A percentile compares a stretch with the other conserved stretches of the same genome.
Conservation (phyloP, 768 basidiomycete species). For the Trametes meyenii region DNA sequence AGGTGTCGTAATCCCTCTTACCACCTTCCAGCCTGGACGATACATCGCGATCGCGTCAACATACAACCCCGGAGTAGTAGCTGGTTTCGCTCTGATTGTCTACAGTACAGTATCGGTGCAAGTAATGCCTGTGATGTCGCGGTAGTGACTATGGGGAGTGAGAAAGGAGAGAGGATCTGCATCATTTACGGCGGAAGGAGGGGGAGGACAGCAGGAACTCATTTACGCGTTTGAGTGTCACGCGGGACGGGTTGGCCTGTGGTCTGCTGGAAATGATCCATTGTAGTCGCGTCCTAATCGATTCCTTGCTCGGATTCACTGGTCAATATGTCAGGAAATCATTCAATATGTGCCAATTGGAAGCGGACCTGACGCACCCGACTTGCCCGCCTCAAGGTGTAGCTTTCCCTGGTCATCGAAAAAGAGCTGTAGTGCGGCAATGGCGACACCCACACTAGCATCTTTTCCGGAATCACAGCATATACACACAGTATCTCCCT, state of each 20-base stretch:
- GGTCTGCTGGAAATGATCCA: constrained; percentile 83
- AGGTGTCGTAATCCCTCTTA: constrained; percentile 65
- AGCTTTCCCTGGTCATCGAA: constrained; percentile 56
- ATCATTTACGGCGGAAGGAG: constrained; percentile 21
- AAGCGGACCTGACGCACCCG: not conserved
- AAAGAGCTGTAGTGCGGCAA: constrained; percentile 58
- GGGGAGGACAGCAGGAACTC: constrained; percentile 61
- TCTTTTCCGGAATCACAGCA: constrained; percentile 65
- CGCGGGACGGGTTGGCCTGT: constrained; percentile 79
- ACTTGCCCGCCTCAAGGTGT: not conserved
- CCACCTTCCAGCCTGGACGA: constrained; percentile 56
- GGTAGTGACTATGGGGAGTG: not conserved
- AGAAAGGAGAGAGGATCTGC: not conserved
- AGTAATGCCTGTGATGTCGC: not conserved
- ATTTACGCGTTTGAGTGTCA: constrained; percentile 79
- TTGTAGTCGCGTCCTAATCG: constrained; percentile 75
- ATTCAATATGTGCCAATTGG: not conserved
- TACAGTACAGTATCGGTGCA: constrained; percentile 38
- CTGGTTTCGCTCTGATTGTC: constrained; percentile 60
- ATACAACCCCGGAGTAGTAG: constrained; percentile 59
- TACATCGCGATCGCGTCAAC: constrained; percentile 80
- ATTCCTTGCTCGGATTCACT: constrained; percentile 50
- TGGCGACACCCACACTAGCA: constrained; percentile 60
- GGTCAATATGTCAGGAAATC: not conserved
- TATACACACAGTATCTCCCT: constrained; percentile 46